Base-by-base conservation (phyloP, 441 rosid species). In the Erodium texanum region DNA sequence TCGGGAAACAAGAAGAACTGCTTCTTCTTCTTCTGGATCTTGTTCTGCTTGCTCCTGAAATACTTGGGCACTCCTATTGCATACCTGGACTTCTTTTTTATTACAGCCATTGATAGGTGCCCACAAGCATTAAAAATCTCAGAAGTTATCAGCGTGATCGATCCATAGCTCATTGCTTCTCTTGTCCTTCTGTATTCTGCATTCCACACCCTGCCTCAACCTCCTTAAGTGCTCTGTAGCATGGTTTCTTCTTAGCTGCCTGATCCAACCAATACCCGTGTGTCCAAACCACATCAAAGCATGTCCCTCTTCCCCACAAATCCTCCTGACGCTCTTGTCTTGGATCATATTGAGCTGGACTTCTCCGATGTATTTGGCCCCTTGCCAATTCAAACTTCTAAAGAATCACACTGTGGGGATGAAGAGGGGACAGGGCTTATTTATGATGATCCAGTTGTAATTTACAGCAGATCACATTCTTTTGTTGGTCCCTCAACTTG, bases 341-440 rank as follows among this genome's bases (percentile, higher is more conserved):
- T 77, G 34, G 96, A 91, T 66, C 75, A 82, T n/a, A 74, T 88
- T 15, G 97, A 93, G 80, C 80, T 91, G 29, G 99, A 93, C 50
- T 93, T 93, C 76, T 75, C 92, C 22, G 97, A 93, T 80, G 89
- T 91, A 7, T 93, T 93, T 74, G 99, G 99, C 69, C 93, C 97
- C 68, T 68, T 71, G 14, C 87, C 91, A 5, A 76, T 75, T 71
- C 86, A 84, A 61, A 24, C 78, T 7, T n/a, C 81, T 19, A 73
- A 79, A 62, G 91, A 83, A 50, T 68, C 58, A 62, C 74, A 67
- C 24, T 43, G 45, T 41, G 79, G 56, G 16, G 79, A 78, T 29
- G 68, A 71, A 24, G 92, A 80, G 36, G 76, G n/a, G 23, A 68
- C 63, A 65, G 93, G 82, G 65, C 82, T 84, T 66, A 72, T 79